phyloP scores from a whole-genome alignment of 2,329 filamentous ascomycete genomes.

The Metarhizium brunneum region DNA sequence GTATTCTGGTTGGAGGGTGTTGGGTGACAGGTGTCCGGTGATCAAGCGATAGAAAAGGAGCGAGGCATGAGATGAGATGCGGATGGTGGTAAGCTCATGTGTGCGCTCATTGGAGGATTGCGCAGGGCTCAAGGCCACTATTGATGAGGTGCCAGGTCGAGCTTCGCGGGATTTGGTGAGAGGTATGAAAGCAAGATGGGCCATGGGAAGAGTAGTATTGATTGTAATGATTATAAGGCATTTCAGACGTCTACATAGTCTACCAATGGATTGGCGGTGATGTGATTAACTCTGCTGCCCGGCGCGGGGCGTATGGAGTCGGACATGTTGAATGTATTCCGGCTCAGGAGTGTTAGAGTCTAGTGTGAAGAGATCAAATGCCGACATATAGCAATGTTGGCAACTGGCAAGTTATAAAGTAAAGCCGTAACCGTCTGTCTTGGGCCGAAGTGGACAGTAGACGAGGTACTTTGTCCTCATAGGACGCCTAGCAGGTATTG shows the following conservation, averaged over 20 bases:
- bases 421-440: too few relatives aligned
- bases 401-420: too few relatives aligned
- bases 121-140: neutral
- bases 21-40: neutral
- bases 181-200: neutral
- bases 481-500: too few relatives aligned
- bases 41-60: neutral
- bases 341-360: too few relatives aligned
- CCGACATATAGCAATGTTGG: too few relatives aligned
- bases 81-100: neutral
- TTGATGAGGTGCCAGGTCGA: neutral
- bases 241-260: neutral
- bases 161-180: neutral
- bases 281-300: neutral
- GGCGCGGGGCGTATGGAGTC: neutral
- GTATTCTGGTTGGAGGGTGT: constrained; percentile 1
- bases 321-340: neutral
- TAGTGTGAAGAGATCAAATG: too few relatives aligned
- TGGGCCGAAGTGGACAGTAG: too few relatives aligned
- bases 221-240: constrained; percentile 6
- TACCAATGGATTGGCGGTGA: neutral
- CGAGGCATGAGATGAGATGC: neutral
- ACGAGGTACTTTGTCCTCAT: too few relatives aligned
- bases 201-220: constrained; percentile 4
- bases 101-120: neutral